Evolutionary conservation across 1,284 basidiomycete genomes (phyloP), one percentile per base, ranked within the genome.

Genomic region (Hymenochaete sp.): DNA sequence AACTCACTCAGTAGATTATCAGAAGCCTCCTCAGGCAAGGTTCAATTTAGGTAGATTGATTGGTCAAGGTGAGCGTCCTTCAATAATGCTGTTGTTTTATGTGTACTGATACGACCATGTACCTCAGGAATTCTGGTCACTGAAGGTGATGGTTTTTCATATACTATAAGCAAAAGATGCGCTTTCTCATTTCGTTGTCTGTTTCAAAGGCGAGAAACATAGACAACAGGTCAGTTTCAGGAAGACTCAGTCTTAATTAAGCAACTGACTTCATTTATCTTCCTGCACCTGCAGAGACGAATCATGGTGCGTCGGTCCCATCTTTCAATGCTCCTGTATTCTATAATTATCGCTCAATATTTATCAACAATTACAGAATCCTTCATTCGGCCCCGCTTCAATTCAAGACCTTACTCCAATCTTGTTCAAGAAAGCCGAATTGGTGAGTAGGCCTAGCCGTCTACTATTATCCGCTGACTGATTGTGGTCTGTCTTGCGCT

Each of bases 331-430:
- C 18, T 4, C 10, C 3, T 9, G 24, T 35, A 14, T 18, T 14
- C 9, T 31, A 31, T 31, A 10, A 14, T 31, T 10, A 10, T 31
- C 9, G 28, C 28, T 9, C 14, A 14, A 31, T 31, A 31, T 31
- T 31, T n/a, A 18, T 24, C 21, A 26, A 14, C 8, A 18, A 19
- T 21, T 16, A 3, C 38, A 61, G 77, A 80, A 78, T 52, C 77
- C 77, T 14, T 77, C 75, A 0, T 80, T 82, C 47, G 72, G 75
- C 2, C 65, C 68, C 0, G 57, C 67, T 0, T 73, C 78, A 50
- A 67, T 80, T 22, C 65, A 77, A 1, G 71, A 72, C 29, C 57
- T 80, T 0, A 79, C 73, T 0, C 62, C 64, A 10, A 67, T 78
- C 11, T 80, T 81, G 47, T 50, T 76, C 3, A 62, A 69, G 6